A percentile compares a stretch with the other conserved stretches of the same genome.
phyloP scores from a whole-genome alignment of 78 protist species.

The Dictyostelium discoideum region DNA sequence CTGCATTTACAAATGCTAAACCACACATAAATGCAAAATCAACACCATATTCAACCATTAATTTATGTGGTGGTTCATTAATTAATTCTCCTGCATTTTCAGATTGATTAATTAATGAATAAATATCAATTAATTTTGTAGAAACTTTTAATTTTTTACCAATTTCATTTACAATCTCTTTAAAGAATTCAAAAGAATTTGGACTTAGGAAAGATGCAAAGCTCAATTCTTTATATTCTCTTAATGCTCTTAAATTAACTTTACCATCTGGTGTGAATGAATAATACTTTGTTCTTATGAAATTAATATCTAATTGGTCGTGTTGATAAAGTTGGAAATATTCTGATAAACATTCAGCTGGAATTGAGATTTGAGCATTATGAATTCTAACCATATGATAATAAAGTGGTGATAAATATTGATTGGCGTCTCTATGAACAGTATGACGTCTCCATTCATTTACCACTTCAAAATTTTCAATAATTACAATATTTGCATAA shows the following conservation, averaged over 20 bases:
- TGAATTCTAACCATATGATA: conserved; percentile 22
- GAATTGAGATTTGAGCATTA: background rate
- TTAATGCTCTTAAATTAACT: background rate
- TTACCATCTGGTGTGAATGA: conserved; percentile 8
- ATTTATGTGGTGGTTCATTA: background rate
- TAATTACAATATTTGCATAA: conserved; percentile 6
- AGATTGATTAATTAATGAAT: no score
- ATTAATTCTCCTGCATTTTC: background rate
- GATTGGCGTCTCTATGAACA: conserved; percentile 12
- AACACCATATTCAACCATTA: background rate
- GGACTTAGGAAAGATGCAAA: conserved; percentile 2
- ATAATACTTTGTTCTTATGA: conserved; percentile 18
- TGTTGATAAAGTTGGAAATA: background rate
- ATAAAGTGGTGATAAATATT: conserved; percentile 2
- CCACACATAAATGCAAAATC: conserved; percentile 40
- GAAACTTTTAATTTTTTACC: background rate
- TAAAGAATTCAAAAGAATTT: background rate
- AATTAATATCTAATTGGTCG: background rate
- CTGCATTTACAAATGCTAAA: background rate
- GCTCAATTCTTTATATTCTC: background rate
- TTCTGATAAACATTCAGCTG: background rate
- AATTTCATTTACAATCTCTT: background rate
- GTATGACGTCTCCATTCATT: conserved; percentile 19
- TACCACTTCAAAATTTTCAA: background rate
- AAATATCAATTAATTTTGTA: background rate